Base-by-base conservation (phyloP, 352 stramenopile genomes). In the Phytophthora cajani region DNA sequence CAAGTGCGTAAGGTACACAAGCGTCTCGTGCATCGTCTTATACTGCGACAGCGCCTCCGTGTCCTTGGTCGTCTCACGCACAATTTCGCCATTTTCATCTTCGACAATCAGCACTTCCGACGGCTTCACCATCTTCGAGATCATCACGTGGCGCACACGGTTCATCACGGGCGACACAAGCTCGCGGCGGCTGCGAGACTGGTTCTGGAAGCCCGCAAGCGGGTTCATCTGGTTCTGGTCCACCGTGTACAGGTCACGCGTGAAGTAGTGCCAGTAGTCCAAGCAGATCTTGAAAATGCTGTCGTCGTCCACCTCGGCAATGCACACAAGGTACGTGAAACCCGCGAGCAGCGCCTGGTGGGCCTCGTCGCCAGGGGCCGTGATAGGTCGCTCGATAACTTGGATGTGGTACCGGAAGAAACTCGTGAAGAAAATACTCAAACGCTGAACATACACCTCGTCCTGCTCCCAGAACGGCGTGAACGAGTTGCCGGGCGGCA, bases 91-190 rank as follows among this genome's bases (percentile, higher is more conserved):
- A 76, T 99, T 99, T 61, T 99, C 98, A 73, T 99, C 98, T 79
- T 99, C 98, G 1, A 99, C 98, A 72, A 99, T 98, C 49, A 99
- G 87, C n/a, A 99, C 98, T 83, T 99, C 98, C 57, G 99, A 98
- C 12, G 98, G 98, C 77, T 99, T 99, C 49, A 98, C 97, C 98
- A 99, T 99, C 75, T 97, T 98, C 25, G 93, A 97, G 74, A 99
- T 99, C 91, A 99, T 98, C 9, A 99, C 95, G 55, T 98, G 88
- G 33, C 98, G 94, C 19, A 99, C 93, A 12, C 92, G 92, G 49
- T 95, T 98, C 70, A 99, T 91, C 25, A 99, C 88, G 2, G 77
- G 75, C 14, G 88, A 81, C 30, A 96, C 86, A 64, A 95, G 69
- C 10, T 89, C 85, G 58, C 88, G 86, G 2, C 87, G 83, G 30